phyloP scores from a whole-genome alignment of 306 rosid genomes.

The Glycyrrhiza uralensis region DNA sequence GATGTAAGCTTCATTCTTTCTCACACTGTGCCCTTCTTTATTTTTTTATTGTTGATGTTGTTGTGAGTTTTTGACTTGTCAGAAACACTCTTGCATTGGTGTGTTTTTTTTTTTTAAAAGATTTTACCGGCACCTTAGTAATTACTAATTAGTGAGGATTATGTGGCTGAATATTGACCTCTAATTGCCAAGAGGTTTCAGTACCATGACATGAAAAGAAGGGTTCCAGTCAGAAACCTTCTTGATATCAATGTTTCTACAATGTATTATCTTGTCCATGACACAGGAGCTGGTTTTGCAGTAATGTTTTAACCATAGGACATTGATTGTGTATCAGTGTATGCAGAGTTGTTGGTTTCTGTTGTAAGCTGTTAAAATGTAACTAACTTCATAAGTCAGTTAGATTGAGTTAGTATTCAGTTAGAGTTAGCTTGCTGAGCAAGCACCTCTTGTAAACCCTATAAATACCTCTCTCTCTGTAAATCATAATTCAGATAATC shows the following conservation, averaged over 20 bases:
- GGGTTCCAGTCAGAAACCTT: neutral
- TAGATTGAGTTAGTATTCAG: too few species aligned
- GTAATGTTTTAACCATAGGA: neutral
- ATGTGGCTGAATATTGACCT: neutral
- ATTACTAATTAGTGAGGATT: neutral
- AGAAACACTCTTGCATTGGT: neutral
- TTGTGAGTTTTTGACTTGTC: neutral
- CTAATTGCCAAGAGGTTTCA: neutral
- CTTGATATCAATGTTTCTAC: neutral
- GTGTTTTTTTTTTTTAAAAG: neutral
- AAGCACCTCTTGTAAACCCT: too few species aligned
- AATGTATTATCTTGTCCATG: neutral
- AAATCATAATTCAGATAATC: too few species aligned
- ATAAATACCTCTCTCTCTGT: too few species aligned
- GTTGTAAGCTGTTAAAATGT: too few species aligned
- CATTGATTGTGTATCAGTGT: too few species aligned
- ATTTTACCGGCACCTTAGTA: neutral
- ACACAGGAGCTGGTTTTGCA: neutral
- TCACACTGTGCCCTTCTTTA: neutral
- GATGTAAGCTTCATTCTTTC: conserved; percentile 59
- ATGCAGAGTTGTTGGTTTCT: too few species aligned
- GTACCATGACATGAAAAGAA: neutral
- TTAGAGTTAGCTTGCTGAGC: too few species aligned
- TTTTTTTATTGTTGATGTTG: too few species aligned
- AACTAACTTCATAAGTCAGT: too few species aligned